Conservation (phyloP, 805 yeast species). For the Candida patagonica region DNA sequence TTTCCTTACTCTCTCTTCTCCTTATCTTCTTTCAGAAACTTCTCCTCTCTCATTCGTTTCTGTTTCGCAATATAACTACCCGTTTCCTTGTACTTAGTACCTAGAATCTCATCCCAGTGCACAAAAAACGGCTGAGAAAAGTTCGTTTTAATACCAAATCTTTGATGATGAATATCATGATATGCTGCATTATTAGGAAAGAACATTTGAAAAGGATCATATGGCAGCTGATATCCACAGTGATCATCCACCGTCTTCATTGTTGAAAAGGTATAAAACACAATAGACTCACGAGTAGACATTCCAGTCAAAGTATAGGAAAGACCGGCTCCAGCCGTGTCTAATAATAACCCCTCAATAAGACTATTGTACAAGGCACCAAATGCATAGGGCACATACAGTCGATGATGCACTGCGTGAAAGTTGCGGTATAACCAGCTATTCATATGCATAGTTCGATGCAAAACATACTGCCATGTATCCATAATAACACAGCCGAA, state of each 20-base stretch:
- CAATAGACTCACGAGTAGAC: conserved; percentile 65
- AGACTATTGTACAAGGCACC: conserved; percentile 96
- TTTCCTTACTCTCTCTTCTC: background rate
- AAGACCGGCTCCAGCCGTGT: conserved; percentile 85
- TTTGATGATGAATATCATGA: conserved; percentile 97
- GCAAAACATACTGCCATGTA: conserved; percentile 92
- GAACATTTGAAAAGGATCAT: conserved; percentile 77
- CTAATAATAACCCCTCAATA: conserved; percentile 85
- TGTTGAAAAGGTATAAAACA: conserved; percentile 79
- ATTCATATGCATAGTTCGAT: conserved; percentile 80
- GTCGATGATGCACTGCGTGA: conserved; percentile 90
- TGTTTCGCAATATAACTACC: conserved; percentile 59
- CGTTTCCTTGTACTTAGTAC: conserved; percentile 62
- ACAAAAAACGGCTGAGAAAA: conserved; percentile 95
- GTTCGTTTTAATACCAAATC: conserved; percentile 87
- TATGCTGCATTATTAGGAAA: conserved; percentile 95
- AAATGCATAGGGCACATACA: conserved; percentile 92
- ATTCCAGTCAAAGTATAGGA: conserved; percentile 57
- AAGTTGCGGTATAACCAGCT: conserved; percentile 64
- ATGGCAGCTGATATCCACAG: conserved; percentile 94
- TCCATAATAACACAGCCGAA: conserved; percentile 71
- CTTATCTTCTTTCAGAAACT: conserved; percentile 9
- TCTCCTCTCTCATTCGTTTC: conserved; percentile 36
- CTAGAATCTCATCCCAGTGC: conserved; percentile 73
- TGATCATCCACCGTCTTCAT: conserved; percentile 97